Evolutionary conservation across 352 stramenopile genomes (phyloP).

Genomic region (Pythium sukuiense): DNA sequence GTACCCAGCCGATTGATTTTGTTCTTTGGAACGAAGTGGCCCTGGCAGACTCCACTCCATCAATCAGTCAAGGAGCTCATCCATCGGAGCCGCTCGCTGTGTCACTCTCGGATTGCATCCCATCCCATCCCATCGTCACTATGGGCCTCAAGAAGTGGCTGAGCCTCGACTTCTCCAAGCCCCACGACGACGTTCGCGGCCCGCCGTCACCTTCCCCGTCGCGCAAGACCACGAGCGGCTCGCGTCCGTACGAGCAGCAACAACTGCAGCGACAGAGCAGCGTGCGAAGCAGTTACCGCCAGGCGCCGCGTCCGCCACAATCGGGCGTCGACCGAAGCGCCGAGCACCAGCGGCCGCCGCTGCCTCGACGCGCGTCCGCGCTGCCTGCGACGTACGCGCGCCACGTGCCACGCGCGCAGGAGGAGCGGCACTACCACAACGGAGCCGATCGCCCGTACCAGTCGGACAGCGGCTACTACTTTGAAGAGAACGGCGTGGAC

Average conservation of each 20-base stretch:
- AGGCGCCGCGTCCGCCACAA: conserved; percentile 16
- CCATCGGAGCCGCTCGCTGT: not conserved
- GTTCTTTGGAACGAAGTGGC: not conserved
- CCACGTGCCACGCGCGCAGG: not conserved
- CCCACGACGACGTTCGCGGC: conserved; percentile 3
- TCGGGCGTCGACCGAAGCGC: conserved; percentile 1
- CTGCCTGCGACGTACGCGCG: not conserved
- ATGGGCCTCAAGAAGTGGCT: conserved; percentile 77
- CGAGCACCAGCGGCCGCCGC: conserved; percentile 11
- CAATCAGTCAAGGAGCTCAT: conserved; percentile 1
- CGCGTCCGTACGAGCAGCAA: conserved; percentile 10
- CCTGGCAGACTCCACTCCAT: not conserved
- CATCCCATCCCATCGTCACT: not conserved
- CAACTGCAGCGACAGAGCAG: conserved; percentile 15
- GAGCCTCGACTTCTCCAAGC: conserved; percentile 43
- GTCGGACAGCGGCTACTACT: conserved; percentile 28
- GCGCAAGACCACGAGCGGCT: conserved; percentile 17
- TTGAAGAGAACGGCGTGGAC: conserved; percentile 28
- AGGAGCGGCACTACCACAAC: conserved; percentile 7
- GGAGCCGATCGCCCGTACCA: conserved; percentile 14
- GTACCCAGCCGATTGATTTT: conserved; percentile 5
- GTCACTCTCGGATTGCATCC: not conserved
- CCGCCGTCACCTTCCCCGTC: conserved; percentile 17
- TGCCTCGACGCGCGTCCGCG: not conserved
- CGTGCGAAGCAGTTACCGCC: conserved; percentile 18